phyloP scores from a whole-genome alignment of 2,329 filamentous ascomycete species.

The Ceratocystis diversiconidia region DNA sequence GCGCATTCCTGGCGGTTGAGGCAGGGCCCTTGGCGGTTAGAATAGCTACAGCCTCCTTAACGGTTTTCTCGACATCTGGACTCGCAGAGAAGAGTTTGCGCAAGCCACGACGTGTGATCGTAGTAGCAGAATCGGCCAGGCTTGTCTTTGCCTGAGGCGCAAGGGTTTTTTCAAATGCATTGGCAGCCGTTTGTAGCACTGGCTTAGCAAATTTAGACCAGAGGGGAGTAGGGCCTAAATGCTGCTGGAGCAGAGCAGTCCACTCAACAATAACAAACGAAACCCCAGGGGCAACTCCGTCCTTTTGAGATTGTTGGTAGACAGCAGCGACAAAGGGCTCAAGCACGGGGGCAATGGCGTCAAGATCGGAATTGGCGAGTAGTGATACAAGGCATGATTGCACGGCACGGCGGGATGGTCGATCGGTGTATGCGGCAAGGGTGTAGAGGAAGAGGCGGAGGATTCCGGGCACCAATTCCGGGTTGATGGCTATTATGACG shows the following conservation, averaged over 20 bases:
- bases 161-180: constrained; percentile 64
- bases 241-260: constrained; percentile 66
- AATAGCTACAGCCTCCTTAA: constrained; percentile 48
- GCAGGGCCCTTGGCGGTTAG: constrained; percentile 55
- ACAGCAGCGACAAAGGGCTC: constrained; percentile 52
- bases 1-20: constrained; percentile 54
- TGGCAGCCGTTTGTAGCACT: constrained; percentile 54
- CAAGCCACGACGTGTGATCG: constrained; percentile 65
- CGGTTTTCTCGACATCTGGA: constrained; percentile 42
- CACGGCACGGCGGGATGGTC: constrained; percentile 67
- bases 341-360: constrained; percentile 39
- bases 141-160: constrained; percentile 47
- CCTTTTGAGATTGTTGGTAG: constrained; percentile 59
- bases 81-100: constrained; percentile 54
- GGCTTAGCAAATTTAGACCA: constrained; percentile 54
- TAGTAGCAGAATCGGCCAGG: constrained; percentile 58
- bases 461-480: constrained; percentile 38
- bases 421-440: constrained; percentile 75
- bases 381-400: constrained; percentile 67
- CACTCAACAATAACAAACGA: constrained; percentile 86
- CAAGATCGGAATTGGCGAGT: constrained; percentile 37
- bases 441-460: constrained; percentile 71
- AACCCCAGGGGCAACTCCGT: constrained; percentile 60
- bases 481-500: constrained; percentile 30
- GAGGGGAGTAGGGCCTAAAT: constrained; percentile 44